These are phyloP conservation scores for Penicillium sp. DNA, from an alignment of 2,329 filamentous ascomycete species.

Conservation along the genomic window DNA sequence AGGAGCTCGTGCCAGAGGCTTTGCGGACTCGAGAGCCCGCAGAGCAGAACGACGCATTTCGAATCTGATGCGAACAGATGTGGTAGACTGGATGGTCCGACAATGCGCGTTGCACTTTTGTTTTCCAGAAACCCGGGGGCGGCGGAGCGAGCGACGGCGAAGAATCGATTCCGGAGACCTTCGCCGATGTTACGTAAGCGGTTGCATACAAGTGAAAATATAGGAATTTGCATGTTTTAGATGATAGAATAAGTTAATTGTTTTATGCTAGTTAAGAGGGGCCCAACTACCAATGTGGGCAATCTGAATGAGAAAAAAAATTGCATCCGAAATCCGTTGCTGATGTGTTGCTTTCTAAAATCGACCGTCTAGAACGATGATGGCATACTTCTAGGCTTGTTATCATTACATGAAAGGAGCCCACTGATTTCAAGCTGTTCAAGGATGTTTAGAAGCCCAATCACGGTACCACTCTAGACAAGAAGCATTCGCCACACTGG, in stretches of 20 bases:
- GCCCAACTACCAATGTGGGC: too few relatives aligned
- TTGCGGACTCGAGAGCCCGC: constrained; percentile 37
- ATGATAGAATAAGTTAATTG: too few relatives aligned
- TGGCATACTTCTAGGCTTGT: constrained; percentile 2
- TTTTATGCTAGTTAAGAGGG: too few relatives aligned
- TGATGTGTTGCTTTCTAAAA: background rate
- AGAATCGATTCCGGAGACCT: constrained; percentile 22
- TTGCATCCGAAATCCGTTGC: too few relatives aligned
- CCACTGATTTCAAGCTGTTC: background rate
- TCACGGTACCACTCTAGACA: constrained; percentile 81
- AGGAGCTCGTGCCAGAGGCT: constrained; percentile 32
- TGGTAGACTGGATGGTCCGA: background rate
- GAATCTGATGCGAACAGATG: constrained; percentile 5
- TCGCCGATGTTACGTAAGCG: constrained; percentile 30
- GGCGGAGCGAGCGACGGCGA: constrained; percentile 13
- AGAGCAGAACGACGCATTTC: constrained; percentile 40
- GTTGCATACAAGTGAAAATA: constrained; percentile 1
- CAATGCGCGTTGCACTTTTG: constrained; percentile 9
- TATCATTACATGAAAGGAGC: too few relatives aligned
- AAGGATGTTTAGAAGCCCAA: constrained; percentile 60
- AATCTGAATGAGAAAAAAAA: too few relatives aligned
- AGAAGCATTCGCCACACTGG: constrained; percentile 86
- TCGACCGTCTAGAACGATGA: constrained; percentile 10
- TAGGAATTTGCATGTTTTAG: too few relatives aligned
- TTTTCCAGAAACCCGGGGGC: constrained; percentile 11